These are phyloP conservation scores for Lasiodiplodia sp. DNA, from an alignment of 2,329 filamentous ascomycete species.

Conservation along the genomic window DNA sequence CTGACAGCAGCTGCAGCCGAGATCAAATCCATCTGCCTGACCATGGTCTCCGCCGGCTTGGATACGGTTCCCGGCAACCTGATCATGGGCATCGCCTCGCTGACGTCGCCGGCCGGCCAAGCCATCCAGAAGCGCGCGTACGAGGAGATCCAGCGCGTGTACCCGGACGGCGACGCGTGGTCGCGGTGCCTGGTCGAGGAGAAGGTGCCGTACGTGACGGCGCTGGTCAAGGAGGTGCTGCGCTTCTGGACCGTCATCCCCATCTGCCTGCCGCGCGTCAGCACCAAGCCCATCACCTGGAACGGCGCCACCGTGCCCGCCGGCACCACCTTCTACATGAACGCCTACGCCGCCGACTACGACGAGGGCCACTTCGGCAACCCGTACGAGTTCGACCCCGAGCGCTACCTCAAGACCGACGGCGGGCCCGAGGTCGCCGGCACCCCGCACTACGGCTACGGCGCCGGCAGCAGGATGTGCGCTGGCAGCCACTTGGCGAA, in stretches of 20 bases:
- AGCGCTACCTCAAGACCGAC: constrained; percentile 67
- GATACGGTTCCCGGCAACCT: constrained; percentile 83
- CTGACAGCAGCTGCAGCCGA: constrained; percentile 60
- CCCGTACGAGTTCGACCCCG: constrained; percentile 70
- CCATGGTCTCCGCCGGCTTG: constrained; percentile 81
- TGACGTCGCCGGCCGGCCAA: constrained; percentile 72
- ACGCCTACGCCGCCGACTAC: constrained; percentile 78
- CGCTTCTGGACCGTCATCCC: constrained; percentile 83
- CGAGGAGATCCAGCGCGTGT: constrained; percentile 72
- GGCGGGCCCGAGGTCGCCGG: constrained; percentile 49
- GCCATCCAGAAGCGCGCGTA: constrained; percentile 74
- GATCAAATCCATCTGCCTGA: constrained; percentile 80
- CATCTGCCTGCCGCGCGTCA: constrained; percentile 76
- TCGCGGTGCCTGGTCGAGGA: constrained; percentile 75
- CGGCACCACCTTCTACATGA: constrained; percentile 82
- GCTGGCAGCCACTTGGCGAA: constrained; percentile 55
- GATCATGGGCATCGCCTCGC: constrained; percentile 79
- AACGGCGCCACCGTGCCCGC: constrained; percentile 72
- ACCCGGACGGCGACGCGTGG: constrained; percentile 80
- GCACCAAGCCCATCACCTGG: constrained; percentile 75
- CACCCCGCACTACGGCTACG: constrained; percentile 58
- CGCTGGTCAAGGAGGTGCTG: constrained; percentile 78
- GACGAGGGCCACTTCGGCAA: constrained; percentile 72
- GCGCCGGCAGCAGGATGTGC: constrained; percentile 56
- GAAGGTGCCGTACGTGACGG: constrained; percentile 78